These are phyloP conservation scores for Brassica cretica DNA, from an alignment of 345 rosid species.

Conservation along the genomic window DNA sequence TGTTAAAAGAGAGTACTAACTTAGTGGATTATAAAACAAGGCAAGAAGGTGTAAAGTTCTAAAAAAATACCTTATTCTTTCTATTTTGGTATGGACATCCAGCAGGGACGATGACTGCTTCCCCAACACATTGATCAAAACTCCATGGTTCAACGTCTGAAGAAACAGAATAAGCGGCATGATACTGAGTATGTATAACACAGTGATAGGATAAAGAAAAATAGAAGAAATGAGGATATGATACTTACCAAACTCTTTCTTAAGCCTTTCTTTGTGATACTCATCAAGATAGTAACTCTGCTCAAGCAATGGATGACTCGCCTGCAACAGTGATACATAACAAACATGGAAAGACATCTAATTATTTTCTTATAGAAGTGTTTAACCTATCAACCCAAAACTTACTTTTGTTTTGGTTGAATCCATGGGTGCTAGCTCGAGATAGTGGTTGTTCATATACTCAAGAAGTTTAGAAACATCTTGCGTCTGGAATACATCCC, in stretches of 20 bases:
- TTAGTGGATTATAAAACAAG: constrained; percentile 1
- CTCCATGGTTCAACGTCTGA: constrained; percentile 93
- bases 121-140: constrained; percentile 90
- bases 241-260: constrained; percentile 79
- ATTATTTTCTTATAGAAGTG: constrained; percentile 8
- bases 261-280: constrained; percentile 73
- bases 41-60: neutral
- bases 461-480: constrained; percentile 83
- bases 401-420: constrained; percentile 59
- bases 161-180: constrained; percentile 20
- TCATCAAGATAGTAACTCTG: constrained; percentile 80
- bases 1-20: neutral
- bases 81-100: constrained; percentile 93
- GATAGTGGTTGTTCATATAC: constrained; percentile 65
- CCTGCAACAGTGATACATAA: constrained; percentile 45
- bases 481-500: constrained; percentile 93
- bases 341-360: constrained; percentile 20
- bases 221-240: constrained; percentile 19
- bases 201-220: neutral
- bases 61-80: constrained; percentile 65
- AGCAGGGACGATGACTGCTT: constrained; percentile 87
- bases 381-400: constrained; percentile 12
- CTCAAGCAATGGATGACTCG: constrained; percentile 78
- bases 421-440: constrained; percentile 48
- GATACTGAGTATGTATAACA: constrained; percentile 3